Evolutionary conservation across 352 stramenopile genomes (phyloP).

Genomic region (Peronospora farinosa): DNA sequence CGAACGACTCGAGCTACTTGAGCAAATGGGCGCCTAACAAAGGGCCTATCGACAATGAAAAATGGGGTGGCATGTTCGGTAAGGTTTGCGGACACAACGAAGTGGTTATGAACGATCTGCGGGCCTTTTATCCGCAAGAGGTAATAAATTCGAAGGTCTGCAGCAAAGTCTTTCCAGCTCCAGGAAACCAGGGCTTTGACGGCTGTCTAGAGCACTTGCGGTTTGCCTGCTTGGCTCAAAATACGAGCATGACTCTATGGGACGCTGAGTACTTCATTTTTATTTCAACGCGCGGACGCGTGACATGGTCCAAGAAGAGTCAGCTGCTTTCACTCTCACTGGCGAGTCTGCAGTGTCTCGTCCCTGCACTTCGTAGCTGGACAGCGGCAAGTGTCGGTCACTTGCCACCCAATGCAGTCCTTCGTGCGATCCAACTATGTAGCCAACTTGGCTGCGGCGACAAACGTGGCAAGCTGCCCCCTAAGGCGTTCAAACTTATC

Average conservation of each 20-base stretch:
- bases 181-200: constrained; percentile 85
- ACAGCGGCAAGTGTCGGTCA: constrained; percentile 37
- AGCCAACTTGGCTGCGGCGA: constrained; percentile 39
- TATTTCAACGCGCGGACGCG: constrained; percentile 39
- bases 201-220: constrained; percentile 85
- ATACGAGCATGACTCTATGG: constrained; percentile 72
- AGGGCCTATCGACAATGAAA: constrained; percentile 51
- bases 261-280: constrained; percentile 77
- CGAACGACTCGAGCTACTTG: constrained; percentile 21
- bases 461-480: constrained; percentile 10
- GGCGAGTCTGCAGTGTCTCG: constrained; percentile 50
- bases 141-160: constrained; percentile 87
- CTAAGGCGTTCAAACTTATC: constrained; percentile 48
- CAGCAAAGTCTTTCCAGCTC: constrained; percentile 65
- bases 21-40: constrained; percentile 68
- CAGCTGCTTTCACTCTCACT: constrained; percentile 58
- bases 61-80: constrained; percentile 79
- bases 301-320: constrained; percentile 59
- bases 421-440: constrained; percentile 50
- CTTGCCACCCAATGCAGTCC: constrained; percentile 28
- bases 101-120: constrained; percentile 79
- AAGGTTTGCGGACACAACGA: constrained; percentile 89
- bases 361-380: constrained; percentile 43
- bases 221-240: constrained; percentile 41
- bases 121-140: constrained; percentile 82